Conservation (phyloP, 192 early-diverging fungal genomes). For the Coemansia sp. region DNA sequence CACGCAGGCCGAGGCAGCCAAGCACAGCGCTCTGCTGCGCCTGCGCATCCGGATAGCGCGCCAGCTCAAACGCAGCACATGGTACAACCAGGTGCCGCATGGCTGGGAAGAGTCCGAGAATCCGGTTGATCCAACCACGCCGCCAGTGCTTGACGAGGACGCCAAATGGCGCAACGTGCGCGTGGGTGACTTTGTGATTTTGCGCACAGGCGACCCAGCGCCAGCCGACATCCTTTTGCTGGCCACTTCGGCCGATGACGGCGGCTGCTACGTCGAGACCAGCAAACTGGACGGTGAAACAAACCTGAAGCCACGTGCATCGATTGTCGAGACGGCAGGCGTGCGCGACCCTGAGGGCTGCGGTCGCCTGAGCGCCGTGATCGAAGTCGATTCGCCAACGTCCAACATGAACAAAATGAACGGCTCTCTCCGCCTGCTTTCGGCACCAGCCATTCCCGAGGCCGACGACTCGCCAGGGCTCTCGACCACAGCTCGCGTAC, state of each 20-base stretch:
- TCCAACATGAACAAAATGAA: constrained; percentile 76
- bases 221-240: constrained; percentile 85
- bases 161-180: constrained; percentile 68
- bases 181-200: constrained; percentile 85
- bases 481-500: constrained; percentile 10
- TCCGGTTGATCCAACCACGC: constrained; percentile 25
- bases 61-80: constrained; percentile 34
- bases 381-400: constrained; percentile 77
- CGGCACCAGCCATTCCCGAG: constrained; percentile 24
- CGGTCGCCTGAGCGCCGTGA: constrained; percentile 57
- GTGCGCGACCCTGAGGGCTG: constrained; percentile 77
- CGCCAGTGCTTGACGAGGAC: constrained; percentile 47
- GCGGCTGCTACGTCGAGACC: constrained; percentile 86
- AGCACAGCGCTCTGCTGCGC: constrained; percentile 15
- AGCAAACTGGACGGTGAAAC: constrained; percentile 97
- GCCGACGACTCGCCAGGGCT: constrained; percentile 12
- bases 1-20: constrained; percentile 23
- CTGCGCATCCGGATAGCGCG: constrained; percentile 40
- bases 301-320: constrained; percentile 84
- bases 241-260: constrained; percentile 74
- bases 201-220: constrained; percentile 77
- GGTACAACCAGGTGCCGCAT: constrained; percentile 49
- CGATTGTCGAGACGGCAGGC: constrained; percentile 64
- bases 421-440: constrained; percentile 59
- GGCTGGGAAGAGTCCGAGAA: constrained; percentile 45